phyloP scores from a whole-genome alignment of 2,329 filamentous ascomycete genomes.

The Hymenoscyphus repandus region DNA sequence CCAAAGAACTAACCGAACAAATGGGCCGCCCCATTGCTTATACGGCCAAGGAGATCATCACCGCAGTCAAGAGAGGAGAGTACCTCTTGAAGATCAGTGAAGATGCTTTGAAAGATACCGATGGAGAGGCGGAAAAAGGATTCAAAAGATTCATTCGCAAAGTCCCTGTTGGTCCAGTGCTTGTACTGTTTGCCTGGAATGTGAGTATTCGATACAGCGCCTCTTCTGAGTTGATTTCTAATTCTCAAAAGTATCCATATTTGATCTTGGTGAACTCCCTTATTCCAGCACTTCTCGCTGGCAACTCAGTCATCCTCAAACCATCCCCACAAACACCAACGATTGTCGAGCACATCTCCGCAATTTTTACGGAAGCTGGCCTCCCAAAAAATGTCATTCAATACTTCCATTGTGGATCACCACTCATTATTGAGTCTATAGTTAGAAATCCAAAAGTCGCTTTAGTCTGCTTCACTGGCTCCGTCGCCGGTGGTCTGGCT shows the following conservation, averaged over 20 bases:
- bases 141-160: conserved; percentile 90
- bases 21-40: conserved; percentile 94
- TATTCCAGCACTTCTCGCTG: conserved; percentile 82
- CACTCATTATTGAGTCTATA: conserved; percentile 69
- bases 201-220: conserved; percentile 46
- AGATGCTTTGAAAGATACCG: conserved; percentile 72
- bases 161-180: conserved; percentile 77
- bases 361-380: conserved; percentile 74
- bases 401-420: conserved; percentile 85
- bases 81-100: conserved; percentile 81
- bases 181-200: conserved; percentile 95
- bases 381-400: conserved; percentile 81
- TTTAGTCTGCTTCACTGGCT: conserved; percentile 89
- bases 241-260: conserved; percentile 71
- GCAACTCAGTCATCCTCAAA: conserved; percentile 90
- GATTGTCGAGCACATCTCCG: conserved; percentile 75
- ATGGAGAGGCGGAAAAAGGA: conserved; percentile 77
- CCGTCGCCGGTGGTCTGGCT: conserved; percentile 78
- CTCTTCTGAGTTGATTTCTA: conserved; percentile 8
- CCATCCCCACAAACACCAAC: conserved; percentile 94
- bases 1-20: conserved; percentile 81
- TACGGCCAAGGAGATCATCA: conserved; percentile 75
- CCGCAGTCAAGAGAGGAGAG: conserved; percentile 78
- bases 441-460: conserved; percentile 72
- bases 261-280: conserved; percentile 89